These are phyloP conservation scores for Cyberlindnera galapagoensis DNA, from an alignment of 805 yeast species.

Conservation along the genomic window DNA sequence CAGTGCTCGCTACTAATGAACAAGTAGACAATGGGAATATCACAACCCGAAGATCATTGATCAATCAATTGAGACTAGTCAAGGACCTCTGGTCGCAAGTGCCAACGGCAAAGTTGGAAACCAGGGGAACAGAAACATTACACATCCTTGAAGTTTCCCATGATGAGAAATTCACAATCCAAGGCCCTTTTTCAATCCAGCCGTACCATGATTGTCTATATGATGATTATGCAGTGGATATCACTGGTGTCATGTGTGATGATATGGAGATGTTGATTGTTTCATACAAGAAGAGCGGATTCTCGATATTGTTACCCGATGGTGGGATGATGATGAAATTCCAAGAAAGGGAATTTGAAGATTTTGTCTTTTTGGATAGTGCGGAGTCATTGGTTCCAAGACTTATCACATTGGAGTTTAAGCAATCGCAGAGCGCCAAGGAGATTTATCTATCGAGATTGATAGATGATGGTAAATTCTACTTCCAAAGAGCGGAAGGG, in stretches of 20 bases:
- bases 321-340: slow-evolving; percentile 30
- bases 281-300: slow-evolving; percentile 25
- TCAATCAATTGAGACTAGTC: slow-evolving; percentile 32
- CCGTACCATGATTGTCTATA: slow-evolving; percentile 54
- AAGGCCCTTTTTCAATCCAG: slow-evolving; percentile 48
- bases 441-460: slow-evolving; percentile 1
- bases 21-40: slow-evolving; percentile 15
- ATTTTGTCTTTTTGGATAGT: slow-evolving; percentile 14
- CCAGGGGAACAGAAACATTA: slow-evolving; percentile 20
- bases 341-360: slow-evolving; percentile 16
- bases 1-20: slow-evolving; percentile 24
- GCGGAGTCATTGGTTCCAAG: not conserved
- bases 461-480: not conserved
- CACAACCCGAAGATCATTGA: slow-evolving; percentile 9
- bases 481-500: slow-evolving; percentile 9
- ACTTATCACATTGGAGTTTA: slow-evolving; percentile 8
- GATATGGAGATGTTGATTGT: slow-evolving; percentile 22
- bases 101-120: slow-evolving; percentile 11
- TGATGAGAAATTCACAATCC: slow-evolving; percentile 20
- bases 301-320: slow-evolving; percentile 27
- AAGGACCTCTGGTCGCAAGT: slow-evolving; percentile 27
- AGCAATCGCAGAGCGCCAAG: slow-evolving; percentile 2
- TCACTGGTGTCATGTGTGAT: slow-evolving; percentile 25
- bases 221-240: slow-evolving; percentile 34
- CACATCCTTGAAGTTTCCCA: slow-evolving; percentile 18